A percentile compares a stretch with the other conserved stretches of the same genome.
Conservation (phyloP, 805 yeast species). For the Tetrapisispora nanseiensis region DNA sequence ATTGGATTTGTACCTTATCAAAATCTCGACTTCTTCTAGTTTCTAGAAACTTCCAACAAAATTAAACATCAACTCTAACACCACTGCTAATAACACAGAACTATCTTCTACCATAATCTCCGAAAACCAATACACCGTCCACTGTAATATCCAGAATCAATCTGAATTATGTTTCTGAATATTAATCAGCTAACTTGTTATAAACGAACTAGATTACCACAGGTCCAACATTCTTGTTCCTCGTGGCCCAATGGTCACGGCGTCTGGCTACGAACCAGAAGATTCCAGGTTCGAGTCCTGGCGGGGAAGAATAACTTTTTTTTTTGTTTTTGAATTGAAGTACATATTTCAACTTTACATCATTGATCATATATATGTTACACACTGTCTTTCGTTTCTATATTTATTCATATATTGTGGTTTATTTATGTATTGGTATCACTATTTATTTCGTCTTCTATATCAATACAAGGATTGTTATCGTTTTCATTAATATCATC, state of each 20-base stretch:
- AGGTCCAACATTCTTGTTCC: slow-evolving; percentile 46
- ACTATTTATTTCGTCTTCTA: slow-evolving; percentile 4
- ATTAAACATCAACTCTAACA: too few species aligned
- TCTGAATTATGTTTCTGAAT: too few species aligned
- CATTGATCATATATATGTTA: neutral
- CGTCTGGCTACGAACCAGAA: slow-evolving; percentile 59
- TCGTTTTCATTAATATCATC: neutral
- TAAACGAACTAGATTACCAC: too few species aligned
- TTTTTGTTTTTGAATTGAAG: neutral
- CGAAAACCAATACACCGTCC: too few species aligned
- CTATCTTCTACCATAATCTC: too few species aligned
- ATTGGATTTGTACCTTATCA: too few species aligned
- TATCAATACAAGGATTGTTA: neutral
- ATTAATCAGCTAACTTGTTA: too few species aligned
- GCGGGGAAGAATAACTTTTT: slow-evolving; percentile 33
- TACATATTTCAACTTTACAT: neutral
- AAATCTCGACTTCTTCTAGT: too few species aligned
- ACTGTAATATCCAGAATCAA: neutral
- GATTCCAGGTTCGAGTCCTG: slow-evolving; percentile 50
- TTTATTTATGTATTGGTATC: neutral
- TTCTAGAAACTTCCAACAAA: too few species aligned
- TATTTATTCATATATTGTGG: neutral
- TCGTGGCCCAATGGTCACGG: slow-evolving; percentile 72
- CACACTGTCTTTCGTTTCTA: neutral
- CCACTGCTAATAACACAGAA: too few species aligned